Evolutionary conservation across 2,329 filamentous ascomycete species (phyloP), one percentile per base, ranked within the genome.

Genomic region (Cryphonectria japonica): DNA sequence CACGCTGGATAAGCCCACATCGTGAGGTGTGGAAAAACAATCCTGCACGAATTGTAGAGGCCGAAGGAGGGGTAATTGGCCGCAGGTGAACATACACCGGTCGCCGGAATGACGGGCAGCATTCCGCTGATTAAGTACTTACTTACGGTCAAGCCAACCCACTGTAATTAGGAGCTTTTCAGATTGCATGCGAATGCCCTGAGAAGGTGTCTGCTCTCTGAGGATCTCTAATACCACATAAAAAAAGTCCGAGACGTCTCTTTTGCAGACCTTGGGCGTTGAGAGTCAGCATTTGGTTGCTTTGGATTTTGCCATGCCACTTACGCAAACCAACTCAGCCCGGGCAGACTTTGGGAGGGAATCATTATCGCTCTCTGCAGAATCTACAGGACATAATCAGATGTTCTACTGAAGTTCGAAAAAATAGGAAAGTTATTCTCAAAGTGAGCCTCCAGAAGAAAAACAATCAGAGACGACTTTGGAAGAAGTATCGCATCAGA

Each of bases 41-140:
- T 70, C 68, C 63, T 72, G 66, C 71, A 72, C 71, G 71, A 70
- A 70, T 72, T 62, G 71, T 43, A 34, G 29, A 41, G 41, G 26
- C 37, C 29, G 26, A 26, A 29, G n/a, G 22, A 39, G 29, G 54
- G 46, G 26, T 34, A 60, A 34, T 41, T 22, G n/a, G 62, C n/a
- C 19, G 37, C 13, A 16, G 29, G 9, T 59, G 46, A 41, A 50
- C 32, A 26, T 67, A 39, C 37, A 39, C 52, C 22, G 67, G 41
- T 60, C 8, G 39, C 26, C 68, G 68, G 68, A 39, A 61, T 26
- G 3, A 43, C 68, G 68, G 71, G 52, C 67, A 61, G 62, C 41
- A 22, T 67, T 67, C 70, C 67, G 63, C 43, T 22, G 43, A 19
- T 60, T n/a, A 26, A 26, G 26, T 26, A 39, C 34, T 34, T 34